Percentiles rank a stretch among this genome's conserved stretches.
Conservation (phyloP, 176 grass and related monocot genomes). For the Rhynchospora tenuis region DNA sequence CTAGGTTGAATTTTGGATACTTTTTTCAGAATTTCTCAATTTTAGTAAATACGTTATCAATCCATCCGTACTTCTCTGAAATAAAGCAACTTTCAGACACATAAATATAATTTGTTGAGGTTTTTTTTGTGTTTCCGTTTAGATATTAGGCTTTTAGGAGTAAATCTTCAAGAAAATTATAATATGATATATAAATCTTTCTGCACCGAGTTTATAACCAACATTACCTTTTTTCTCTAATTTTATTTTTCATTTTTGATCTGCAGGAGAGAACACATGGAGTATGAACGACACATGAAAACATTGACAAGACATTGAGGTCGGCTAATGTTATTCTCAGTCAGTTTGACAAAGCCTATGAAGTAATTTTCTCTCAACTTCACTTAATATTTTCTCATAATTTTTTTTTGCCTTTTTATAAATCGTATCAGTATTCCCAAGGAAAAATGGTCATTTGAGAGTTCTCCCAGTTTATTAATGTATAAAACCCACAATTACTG, state of each 20-base stretch:
- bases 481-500: too few species aligned
- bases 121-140: neutral
- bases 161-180: too few species aligned
- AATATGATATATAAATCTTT: too few species aligned
- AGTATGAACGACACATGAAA: constrained; percentile 83
- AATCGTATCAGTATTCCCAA: too few species aligned
- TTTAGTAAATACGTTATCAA: neutral
- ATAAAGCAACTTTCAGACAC: neutral
- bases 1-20: neutral
- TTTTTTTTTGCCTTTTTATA: neutral
- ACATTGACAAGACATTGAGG: constrained; percentile 90
- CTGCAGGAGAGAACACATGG: constrained; percentile 59
- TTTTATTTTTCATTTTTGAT: neutral
- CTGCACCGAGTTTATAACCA: neutral
- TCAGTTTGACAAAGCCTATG: constrained; percentile 70
- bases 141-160: too few species aligned
- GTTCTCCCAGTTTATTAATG: too few species aligned
- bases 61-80: neutral
- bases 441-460: too few species aligned
- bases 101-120: neutral
- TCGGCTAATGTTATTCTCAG: constrained; percentile 80
- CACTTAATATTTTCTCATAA: neutral
- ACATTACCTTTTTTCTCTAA: neutral
- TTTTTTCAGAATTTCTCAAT: neutral
- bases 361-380: constrained; percentile 35